A percentile compares a stretch with the other conserved stretches of the same genome.
Evolutionary conservation across 2,329 filamentous ascomycete genomes (phyloP).

Genomic region (Lojkania enalia): DNA sequence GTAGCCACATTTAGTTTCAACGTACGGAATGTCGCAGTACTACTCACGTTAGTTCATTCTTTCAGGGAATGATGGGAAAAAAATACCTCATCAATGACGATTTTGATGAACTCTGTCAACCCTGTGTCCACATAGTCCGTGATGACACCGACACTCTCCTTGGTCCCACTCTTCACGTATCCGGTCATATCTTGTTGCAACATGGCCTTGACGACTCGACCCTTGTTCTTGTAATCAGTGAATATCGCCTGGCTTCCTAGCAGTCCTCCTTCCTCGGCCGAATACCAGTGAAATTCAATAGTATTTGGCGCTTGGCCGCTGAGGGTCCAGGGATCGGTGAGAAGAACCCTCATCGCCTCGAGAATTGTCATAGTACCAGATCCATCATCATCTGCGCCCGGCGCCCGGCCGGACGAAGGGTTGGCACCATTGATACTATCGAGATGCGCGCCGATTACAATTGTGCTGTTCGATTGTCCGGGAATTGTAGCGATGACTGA

Average conservation of each 20-base stretch:
- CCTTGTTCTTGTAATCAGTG: conserved; percentile 70
- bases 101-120: conserved; percentile 80
- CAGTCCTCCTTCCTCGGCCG: conserved; percentile 83
- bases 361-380: conserved; percentile 90
- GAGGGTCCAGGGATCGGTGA: conserved; percentile 68
- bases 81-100: conserved; percentile 61
- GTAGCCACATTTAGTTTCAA: conserved; percentile 85
- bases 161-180: conserved; percentile 74
- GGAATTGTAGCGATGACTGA: conserved; percentile 89
- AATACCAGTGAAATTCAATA: conserved; percentile 96
- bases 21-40: conserved; percentile 85
- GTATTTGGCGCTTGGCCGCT: conserved; percentile 76
- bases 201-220: conserved; percentile 86
- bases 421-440: conserved; percentile 91
- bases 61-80: not conserved
- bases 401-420: conserved; percentile 77
- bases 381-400: conserved; percentile 90
- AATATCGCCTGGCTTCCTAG: conserved; percentile 89
- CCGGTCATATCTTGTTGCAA: conserved; percentile 94
- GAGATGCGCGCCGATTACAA: conserved; percentile 87
- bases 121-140: conserved; percentile 82
- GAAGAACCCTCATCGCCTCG: conserved; percentile 79
- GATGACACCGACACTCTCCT: conserved; percentile 86
- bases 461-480: conserved; percentile 76
- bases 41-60: conserved; percentile 28